phyloP scores from a whole-genome alignment of 768 basidiomycete genomes.

The Amanita muscaria region DNA sequence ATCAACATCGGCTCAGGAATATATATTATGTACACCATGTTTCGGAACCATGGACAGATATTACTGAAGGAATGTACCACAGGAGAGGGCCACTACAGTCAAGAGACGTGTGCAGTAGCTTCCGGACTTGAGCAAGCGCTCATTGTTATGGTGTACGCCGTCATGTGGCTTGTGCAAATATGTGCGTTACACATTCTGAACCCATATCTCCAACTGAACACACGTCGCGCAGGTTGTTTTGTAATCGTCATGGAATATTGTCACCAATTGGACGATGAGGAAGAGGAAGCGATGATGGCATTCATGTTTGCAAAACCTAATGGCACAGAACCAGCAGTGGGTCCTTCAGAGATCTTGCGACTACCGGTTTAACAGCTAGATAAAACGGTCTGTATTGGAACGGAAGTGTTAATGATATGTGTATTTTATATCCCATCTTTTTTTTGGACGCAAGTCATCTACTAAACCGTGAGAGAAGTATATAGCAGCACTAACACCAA shows the following conservation, averaged over 20 bases:
- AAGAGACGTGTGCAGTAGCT: conserved; percentile 32
- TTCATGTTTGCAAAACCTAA: background rate
- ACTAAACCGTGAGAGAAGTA: too few species aligned
- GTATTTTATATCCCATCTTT: too few species aligned
- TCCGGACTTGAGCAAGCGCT: conserved; percentile 34
- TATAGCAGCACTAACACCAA: too few species aligned
- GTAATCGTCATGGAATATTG: conserved; percentile 45
- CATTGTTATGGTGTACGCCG: conserved; percentile 34
- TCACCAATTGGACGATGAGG: conserved; percentile 45
- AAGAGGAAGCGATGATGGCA: conserved; percentile 18
- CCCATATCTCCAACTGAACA: background rate
- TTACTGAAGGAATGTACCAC: conserved; percentile 32
- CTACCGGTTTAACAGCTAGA: too few species aligned
- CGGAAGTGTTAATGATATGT: too few species aligned
- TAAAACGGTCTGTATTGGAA: too few species aligned
- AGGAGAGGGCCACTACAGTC: conserved; percentile 18
- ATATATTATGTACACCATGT: conserved; percentile 40
- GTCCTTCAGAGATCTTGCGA: too few species aligned
- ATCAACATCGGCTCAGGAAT: conserved; percentile 39
- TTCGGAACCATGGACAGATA: conserved; percentile 29
- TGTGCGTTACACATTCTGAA: conserved; percentile 29
- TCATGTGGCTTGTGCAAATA: conserved; percentile 46
- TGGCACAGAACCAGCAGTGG: too few species aligned
- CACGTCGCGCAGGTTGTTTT: conserved; percentile 33
- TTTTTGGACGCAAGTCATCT: too few species aligned